A percentile compares a stretch with the other conserved stretches of the same genome.
Evolutionary conservation across 2,329 filamentous ascomycete genomes (phyloP).

Genomic region (Fusarium sp.): DNA sequence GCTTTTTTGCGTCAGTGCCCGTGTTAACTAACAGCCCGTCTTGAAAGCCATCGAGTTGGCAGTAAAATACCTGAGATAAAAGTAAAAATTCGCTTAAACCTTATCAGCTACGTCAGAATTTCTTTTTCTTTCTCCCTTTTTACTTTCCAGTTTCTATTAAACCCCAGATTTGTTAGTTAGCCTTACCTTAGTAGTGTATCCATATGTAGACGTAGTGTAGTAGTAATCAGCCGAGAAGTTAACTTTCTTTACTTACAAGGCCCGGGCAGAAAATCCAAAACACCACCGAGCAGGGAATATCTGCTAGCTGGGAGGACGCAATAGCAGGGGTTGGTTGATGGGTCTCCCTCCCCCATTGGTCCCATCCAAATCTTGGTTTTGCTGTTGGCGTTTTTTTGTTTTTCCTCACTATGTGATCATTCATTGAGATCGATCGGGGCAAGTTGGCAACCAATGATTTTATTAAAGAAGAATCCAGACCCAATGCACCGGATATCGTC

Average conservation of each 20-base stretch:
- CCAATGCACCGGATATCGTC: background rate
- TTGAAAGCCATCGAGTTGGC: background rate
- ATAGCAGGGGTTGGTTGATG: background rate
- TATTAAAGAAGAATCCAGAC: constrained; percentile 11
- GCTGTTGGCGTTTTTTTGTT: constrained; percentile 14
- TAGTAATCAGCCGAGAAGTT: background rate
- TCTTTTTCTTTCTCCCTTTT: background rate
- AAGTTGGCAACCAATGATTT: background rate
- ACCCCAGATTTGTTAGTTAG: background rate
- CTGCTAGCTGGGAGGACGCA: constrained; percentile 6
- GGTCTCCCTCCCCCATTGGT: constrained; percentile 27
- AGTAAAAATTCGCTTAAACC: background rate
- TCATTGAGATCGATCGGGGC: constrained; percentile 21
- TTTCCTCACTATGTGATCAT: constrained; percentile 8
- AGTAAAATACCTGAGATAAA: background rate
- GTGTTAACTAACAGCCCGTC: background rate
- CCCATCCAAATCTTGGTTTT: constrained; percentile 29
- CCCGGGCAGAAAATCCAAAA: constrained; percentile 26
- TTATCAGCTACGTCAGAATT: background rate
- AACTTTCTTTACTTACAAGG: constrained; percentile 4
- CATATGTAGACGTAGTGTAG: background rate
- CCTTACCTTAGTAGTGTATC: background rate
- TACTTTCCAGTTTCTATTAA: background rate
- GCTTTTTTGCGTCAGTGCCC: background rate
- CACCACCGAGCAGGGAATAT: constrained; percentile 23